These are phyloP conservation scores for Epithele typhae DNA, from an alignment of 768 basidiomycete genomes.

Conservation along the genomic window DNA sequence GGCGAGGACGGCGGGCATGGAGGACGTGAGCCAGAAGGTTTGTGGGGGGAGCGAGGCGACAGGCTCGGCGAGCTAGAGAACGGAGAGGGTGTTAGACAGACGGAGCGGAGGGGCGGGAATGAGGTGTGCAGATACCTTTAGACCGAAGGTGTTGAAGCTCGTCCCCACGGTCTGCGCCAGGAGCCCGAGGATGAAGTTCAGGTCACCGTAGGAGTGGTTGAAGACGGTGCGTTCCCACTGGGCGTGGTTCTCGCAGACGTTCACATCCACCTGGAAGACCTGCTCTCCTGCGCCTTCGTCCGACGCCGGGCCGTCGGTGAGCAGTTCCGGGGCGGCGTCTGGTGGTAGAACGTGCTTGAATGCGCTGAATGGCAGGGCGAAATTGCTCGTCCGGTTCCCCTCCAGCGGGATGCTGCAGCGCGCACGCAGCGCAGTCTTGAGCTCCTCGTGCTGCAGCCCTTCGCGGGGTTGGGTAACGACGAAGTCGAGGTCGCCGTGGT, in stretches of 20 bases:
- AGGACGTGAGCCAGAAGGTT: slow-evolving; percentile 46
- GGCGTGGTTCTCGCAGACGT: slow-evolving; percentile 46
- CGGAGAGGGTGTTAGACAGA: background rate
- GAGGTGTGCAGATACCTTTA: slow-evolving; percentile 58
- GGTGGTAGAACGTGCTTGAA: slow-evolving; percentile 36
- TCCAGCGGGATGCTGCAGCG: slow-evolving; percentile 41
- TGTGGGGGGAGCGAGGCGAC: slow-evolving; percentile 27
- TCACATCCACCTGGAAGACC: slow-evolving; percentile 57
- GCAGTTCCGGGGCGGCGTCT: background rate
- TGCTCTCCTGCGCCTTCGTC: slow-evolving; percentile 19
- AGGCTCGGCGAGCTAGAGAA: slow-evolving; percentile 26
- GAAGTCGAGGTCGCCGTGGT: slow-evolving; percentile 70
- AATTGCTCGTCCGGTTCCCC: slow-evolving; percentile 59
- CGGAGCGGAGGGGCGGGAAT: background rate
- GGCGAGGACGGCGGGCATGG: slow-evolving; percentile 43
- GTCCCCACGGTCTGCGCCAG: slow-evolving; percentile 50
- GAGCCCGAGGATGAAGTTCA: slow-evolving; percentile 65
- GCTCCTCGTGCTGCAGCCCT: slow-evolving; percentile 12
- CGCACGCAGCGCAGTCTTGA: slow-evolving; percentile 43
- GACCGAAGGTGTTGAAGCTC: slow-evolving; percentile 45
- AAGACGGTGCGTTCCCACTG: slow-evolving; percentile 50
- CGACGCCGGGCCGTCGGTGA: slow-evolving; percentile 5
- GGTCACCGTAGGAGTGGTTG: slow-evolving; percentile 64
- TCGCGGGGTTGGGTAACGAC: slow-evolving; percentile 46
- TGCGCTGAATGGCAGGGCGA: slow-evolving; percentile 43